A percentile compares a stretch with the other conserved stretches of the same genome.
Conservation (phyloP, 148 eudicot species). For the Rhododendron ferrugineum region DNA sequence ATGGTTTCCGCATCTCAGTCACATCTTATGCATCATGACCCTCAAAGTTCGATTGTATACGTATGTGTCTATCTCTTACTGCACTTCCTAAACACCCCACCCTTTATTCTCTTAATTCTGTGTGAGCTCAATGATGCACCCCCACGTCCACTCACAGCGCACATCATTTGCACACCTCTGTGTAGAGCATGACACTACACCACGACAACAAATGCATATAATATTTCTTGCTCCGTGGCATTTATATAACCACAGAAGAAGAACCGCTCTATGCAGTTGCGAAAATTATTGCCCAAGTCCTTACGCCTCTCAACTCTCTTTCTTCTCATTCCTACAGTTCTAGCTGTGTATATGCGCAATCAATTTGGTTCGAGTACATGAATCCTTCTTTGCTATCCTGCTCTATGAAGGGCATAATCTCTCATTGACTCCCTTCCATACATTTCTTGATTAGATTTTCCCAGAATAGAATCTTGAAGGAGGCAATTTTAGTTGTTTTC, state of each 20-base stretch:
- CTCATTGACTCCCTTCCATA: background rate
- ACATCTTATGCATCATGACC: background rate
- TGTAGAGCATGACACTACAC: background rate
- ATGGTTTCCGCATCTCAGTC: background rate
- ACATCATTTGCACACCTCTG: background rate
- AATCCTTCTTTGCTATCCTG: background rate
- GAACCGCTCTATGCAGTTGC: background rate
- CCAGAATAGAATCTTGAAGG: background rate
- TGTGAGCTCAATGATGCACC: background rate
- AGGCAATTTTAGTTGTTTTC: background rate
- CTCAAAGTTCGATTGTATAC: background rate
- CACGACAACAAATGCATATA: background rate
- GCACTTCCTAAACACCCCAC: background rate
- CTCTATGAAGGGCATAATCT: background rate
- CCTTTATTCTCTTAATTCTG: background rate
- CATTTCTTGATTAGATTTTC: background rate
- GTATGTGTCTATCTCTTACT: background rate
- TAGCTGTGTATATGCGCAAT: background rate
- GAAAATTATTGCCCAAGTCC: background rate
- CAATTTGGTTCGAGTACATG: background rate
- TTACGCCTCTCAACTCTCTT: background rate
- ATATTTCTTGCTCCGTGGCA: background rate
- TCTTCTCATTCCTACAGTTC: background rate
- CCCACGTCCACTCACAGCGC: background rate
- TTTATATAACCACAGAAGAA: background rate